Evolutionary conservation across 2,329 filamentous ascomycete species (phyloP).

Genomic region (Dactylellina leptospora): DNA sequence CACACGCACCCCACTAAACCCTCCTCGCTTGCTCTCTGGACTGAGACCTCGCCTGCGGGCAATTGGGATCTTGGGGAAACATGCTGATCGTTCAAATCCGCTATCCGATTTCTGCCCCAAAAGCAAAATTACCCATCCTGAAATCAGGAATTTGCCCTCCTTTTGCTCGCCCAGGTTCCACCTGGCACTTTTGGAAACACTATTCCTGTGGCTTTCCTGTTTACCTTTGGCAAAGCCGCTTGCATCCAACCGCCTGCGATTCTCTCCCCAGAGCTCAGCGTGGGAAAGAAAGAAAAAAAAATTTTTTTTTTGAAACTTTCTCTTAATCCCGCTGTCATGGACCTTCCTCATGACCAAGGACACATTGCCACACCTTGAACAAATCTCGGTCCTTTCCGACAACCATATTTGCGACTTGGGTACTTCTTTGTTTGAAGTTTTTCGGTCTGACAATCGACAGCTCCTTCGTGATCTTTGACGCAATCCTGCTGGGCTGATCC

Average conservation of each 20-base stretch:
- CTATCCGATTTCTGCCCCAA: conserved; percentile 5
- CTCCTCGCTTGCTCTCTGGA: conserved; percentile 22
- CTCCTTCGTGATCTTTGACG: conserved; percentile 39
- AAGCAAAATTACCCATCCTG: neutral
- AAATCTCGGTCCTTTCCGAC: conserved; percentile 45
- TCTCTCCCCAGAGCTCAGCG: neutral
- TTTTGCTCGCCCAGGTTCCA: neutral
- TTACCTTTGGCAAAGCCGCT: neutral
- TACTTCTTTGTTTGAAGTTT: no score
- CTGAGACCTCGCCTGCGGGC: conserved; percentile 20
- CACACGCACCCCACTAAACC: neutral
- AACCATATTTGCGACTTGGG: conserved; percentile 1
- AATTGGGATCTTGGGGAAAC: conserved; percentile 15
- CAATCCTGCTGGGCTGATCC: conserved; percentile 24
- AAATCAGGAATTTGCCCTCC: neutral
- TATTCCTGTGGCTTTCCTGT: conserved; percentile 4
- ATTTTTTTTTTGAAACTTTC: conserved; percentile 12
- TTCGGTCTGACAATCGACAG: neutral
- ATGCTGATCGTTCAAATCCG: conserved; percentile 22
- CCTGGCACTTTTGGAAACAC: conserved; percentile 4
- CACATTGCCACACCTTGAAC: conserved; percentile 32
- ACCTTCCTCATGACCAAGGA: neutral
- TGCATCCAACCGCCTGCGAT: conserved; percentile 35
- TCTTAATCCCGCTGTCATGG: conserved; percentile 29
- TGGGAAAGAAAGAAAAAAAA: neutral